Conservation (phyloP, 345 rosid species). For the Brassica carinata region DNA sequence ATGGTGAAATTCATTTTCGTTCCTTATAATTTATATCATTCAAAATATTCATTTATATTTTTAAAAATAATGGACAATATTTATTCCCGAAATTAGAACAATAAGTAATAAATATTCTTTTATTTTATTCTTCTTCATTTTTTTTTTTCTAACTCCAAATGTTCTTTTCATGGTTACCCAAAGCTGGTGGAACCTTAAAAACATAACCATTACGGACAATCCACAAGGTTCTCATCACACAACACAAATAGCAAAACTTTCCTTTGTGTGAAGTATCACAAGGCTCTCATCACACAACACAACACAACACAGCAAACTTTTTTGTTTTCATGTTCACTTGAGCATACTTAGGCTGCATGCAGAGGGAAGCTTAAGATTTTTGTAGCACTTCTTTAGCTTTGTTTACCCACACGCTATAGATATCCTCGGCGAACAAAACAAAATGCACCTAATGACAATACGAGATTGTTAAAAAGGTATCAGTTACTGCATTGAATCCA, state of each 20-base stretch:
- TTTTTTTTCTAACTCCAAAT: too few relatives aligned
- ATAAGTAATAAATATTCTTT: too few relatives aligned
- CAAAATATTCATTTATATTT: too few relatives aligned
- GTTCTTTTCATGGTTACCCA: too few relatives aligned
- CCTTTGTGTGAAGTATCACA: background rate
- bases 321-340: background rate
- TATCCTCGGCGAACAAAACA: constrained; percentile 64
- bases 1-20: too few relatives aligned
- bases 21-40: too few relatives aligned
- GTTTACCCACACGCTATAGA: constrained; percentile 60
- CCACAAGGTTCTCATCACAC: background rate
- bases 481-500: background rate
- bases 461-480: background rate
- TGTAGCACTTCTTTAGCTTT: constrained; percentile 69
- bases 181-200: too few relatives aligned
- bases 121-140: too few relatives aligned
- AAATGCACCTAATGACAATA: constrained; percentile 65
- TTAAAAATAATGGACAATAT: too few relatives aligned
- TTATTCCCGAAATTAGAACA: too few relatives aligned
- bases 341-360: constrained; percentile 35
- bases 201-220: constrained; percentile 1
- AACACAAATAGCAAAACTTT: constrained; percentile 9
- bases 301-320: background rate
- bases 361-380: constrained; percentile 70
- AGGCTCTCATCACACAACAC: background rate